Base-by-base conservation (phyloP, 495 filamentous ascomycete species). In the Talaromyces nanjingensis region DNA sequence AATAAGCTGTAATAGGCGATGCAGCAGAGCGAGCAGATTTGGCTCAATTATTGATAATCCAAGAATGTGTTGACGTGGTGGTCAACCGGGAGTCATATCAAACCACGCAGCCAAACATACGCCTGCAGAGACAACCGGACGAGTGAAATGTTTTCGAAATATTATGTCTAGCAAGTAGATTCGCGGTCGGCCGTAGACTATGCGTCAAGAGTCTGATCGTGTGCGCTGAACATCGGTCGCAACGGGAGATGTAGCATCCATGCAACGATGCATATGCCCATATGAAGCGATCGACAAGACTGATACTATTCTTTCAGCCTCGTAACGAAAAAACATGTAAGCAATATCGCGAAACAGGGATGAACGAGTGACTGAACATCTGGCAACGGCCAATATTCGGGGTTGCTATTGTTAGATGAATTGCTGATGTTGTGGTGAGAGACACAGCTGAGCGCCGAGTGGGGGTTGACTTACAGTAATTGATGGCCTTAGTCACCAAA, bases 301-400 rank as follows among this genome's bases (percentile, higher is more conserved):
- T 24, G n/a, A 33, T 37, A 25, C 56, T 29, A 29, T 16, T 29
- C 20, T 25, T 31, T 33, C 56, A 37, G 29, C 56, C 29, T 59
- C 31, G 29, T 37, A 59, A 37, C 27, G 16, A 37, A 37, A 22
- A 37, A 22, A 37, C 9, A 33, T 6, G 16, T 9, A 22, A 14
- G 29, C 29, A 37, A n/a, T 29, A 16, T 31, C 27, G 53, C 27
- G 3, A 56, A 29, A 29, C 53, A 25, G 22, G n/a, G 20, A 14
- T 56, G 53, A 56, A 37, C 27, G 56, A 59, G 31, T 33, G 56
- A 37, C 56, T 59, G 56, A 18, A 37, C 56, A 37, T 20, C 18
- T 37, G 56, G 31, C 16, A 25, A 37, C 27, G 29, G 3, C 3
- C 12, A 25, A 56, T 56, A 29, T 56, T 59, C 56, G 14, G 31